Evolutionary conservation across 2,329 filamentous ascomycete species (phyloP), one percentile per base, ranked within the genome.

Genomic region (Hypoxylon sp.): DNA sequence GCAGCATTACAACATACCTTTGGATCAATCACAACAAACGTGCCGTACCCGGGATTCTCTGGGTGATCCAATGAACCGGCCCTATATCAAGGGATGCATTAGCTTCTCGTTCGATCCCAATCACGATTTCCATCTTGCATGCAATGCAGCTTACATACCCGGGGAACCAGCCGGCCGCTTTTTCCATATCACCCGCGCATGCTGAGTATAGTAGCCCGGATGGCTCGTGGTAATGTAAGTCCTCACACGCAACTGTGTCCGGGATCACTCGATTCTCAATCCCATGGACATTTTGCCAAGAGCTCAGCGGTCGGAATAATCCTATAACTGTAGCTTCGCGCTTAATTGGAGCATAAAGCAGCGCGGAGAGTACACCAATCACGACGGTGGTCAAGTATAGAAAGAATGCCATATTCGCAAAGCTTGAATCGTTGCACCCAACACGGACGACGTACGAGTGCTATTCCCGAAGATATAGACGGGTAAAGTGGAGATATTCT

Each of bases 221-320:
- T 0, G 81, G 75, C 1, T 74, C 73, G 67, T 89, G 84, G 61
- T 87, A 82, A 71, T 90, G 87, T 2, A 91, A 52, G 67, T 91
- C 88, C 71, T 91, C 89, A 72, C 88, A 90, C 15, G 87, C 81
- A 2, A 80, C 74, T 0, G 88, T 89, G 67, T 87, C 84, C 0
- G 81, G 75, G 8, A 90, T 86, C 8, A 73, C 67, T 5, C 48
- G 62, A 6, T 69, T 74, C 51, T 75, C 72, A 11, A 69, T 54
- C 7, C 75, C 73, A n/a, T 73, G 69, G 15, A 74, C 32, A 48
- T 73, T 74, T 27, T 62, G 58, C 52, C 63, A 61, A 47, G 64
- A 53, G 37, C 57, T 55, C 24, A 72, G 66, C 0, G 69, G 67
- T 42, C 71, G 63, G 48, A 70, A 51, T 13, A 70, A 2, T 8